These are phyloP conservation scores for Daphne laureola DNA, from an alignment of 441 rosid species.

Conservation along the genomic window DNA sequence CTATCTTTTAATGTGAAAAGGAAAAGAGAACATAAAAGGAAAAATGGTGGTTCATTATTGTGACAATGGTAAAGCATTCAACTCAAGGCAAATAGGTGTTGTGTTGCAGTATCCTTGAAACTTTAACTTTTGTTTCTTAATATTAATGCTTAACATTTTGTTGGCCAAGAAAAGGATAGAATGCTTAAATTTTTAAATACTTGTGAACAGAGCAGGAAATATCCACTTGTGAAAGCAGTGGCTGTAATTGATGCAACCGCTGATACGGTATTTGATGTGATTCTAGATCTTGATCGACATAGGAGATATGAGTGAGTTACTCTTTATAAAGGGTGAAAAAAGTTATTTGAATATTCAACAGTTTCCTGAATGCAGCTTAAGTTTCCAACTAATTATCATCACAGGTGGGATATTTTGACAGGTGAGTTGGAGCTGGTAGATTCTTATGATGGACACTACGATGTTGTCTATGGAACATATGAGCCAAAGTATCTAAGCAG, in stretches of 20 bases:
- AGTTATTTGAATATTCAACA: conserved; percentile 9
- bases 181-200: too few relatives aligned
- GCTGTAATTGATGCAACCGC: conserved; percentile 83
- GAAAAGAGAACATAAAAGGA: too few relatives aligned
- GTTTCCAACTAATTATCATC: conserved; percentile 25
- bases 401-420: conserved; percentile 98
- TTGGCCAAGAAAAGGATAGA: too few relatives aligned
- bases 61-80: too few relatives aligned
- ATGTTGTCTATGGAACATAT: conserved; percentile 74
- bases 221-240: conserved; percentile 87
- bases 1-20: too few relatives aligned
- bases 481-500: conserved; percentile 83
- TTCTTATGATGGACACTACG: conserved; percentile 87
- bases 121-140: too few relatives aligned
- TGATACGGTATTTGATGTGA: conserved; percentile 85
- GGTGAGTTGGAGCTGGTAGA: conserved; percentile 82
- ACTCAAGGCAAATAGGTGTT: too few relatives aligned
- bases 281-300: conserved; percentile 64
- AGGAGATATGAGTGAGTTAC: conserved; percentile 86
- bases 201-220: conserved; percentile 53
- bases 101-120: too few relatives aligned
- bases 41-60: too few relatives aligned
- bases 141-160: too few relatives aligned
- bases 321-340: background rate
- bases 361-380: conserved; percentile 17